Base-by-base conservation (phyloP, 352 stramenopile genomes). In the Globisporangium abappressorium region DNA sequence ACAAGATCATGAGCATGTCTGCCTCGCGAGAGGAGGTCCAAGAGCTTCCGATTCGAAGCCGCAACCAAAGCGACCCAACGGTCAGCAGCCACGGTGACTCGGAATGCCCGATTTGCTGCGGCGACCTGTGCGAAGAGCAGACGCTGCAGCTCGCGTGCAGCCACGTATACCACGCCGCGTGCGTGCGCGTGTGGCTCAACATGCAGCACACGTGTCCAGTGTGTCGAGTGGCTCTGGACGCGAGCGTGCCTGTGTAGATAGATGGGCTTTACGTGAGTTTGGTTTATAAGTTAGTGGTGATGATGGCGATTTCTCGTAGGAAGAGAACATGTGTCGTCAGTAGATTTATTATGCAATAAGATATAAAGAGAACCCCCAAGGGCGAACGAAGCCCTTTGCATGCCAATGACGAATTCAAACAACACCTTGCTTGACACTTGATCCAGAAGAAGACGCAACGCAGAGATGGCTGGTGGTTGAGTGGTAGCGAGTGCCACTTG, bases 21-120 rank as follows among this genome's bases (percentile, higher is more conserved):
- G 6, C 41, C 18, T 36, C n/a, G 28, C 22, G 33, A 41, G 12
- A 36, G 2, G 22, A 56, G 3, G 18, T 15, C 28, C 30, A 46
- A 1, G 20, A 61, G 9, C 26, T 43, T 22, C 5, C 46, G 15
- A 36, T 8, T 11, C 51, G 63, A 18, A n/a, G n/a, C 18, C 47
- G 61, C 30, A 24, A 51, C 47, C 43, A 57, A 11, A 38, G 34
- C 18, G 59, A 67, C 30, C 41, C 57, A 14, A 36, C 57, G 18
- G 18, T 2, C 30, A 65, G 41, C 41, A 34, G n/a, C 64, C 70
- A 81, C 64, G 68, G 79, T 38, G 78, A 78, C 53, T 74, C 60
- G 49, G 84, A 92, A 75, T 94, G 86, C 38, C 70, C 83, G 56
- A 92, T 91, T 70, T 91, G 85, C 71, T 91, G 82, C 62, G 64